Conservation (phyloP, 2,329 filamentous ascomycete species). For the Aureobasidium subglaciale region DNA sequence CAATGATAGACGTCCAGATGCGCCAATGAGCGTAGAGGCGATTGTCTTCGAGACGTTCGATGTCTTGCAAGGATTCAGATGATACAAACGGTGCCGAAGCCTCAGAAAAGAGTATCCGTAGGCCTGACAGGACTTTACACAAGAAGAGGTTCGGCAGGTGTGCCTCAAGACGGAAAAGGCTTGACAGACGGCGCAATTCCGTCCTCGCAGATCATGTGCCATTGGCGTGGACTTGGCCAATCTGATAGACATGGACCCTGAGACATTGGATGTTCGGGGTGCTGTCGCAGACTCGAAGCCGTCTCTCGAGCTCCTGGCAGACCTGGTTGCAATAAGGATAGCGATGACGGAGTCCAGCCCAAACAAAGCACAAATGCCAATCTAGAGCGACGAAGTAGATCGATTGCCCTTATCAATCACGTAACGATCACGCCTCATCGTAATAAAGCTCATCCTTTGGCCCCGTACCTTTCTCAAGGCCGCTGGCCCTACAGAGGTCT, state of each 20-base stretch:
- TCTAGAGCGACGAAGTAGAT: background rate
- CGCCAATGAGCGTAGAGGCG: background rate
- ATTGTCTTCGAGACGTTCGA: background rate
- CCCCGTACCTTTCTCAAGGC: constrained; percentile 42
- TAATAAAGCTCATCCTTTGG: constrained; percentile 41
- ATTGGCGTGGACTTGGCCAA: too few species aligned
- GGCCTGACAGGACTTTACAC: too few species aligned
- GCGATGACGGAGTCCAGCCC: background rate
- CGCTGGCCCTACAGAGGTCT: constrained; percentile 41
- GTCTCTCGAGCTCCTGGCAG: too few species aligned
- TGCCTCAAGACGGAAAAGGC: too few species aligned
- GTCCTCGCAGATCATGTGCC: too few species aligned
- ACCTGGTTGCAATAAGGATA: background rate
- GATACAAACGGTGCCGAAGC: background rate
- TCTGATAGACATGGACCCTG: too few species aligned
- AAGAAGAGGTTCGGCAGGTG: too few species aligned
- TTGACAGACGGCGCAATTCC: too few species aligned
- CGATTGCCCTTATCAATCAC: background rate
- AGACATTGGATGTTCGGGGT: too few species aligned
- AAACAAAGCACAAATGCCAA: too few species aligned
- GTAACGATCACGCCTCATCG: constrained; percentile 4
- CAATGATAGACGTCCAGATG: background rate
- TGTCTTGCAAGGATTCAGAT: background rate
- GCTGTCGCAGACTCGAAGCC: too few species aligned
- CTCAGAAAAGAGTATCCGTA: background rate